Base-by-base conservation (phyloP, 2,329 filamentous ascomycete genomes). In the Trichoderma harzianum region DNA sequence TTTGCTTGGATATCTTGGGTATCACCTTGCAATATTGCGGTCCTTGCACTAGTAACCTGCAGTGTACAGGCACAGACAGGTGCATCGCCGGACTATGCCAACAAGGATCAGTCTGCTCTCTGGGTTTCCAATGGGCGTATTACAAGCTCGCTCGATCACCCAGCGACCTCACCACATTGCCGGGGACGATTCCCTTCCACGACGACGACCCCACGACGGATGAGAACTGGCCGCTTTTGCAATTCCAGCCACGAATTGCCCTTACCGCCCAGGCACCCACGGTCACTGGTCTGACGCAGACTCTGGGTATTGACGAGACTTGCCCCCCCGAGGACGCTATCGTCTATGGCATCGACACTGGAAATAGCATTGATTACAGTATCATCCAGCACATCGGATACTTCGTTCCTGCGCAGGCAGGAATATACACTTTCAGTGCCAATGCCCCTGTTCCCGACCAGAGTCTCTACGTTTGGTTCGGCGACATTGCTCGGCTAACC, bases 321-420 rank as follows among this genome's bases (percentile, higher is more conserved):
- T 70, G 60, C 4, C 21, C 39, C 39, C 30, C 43, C 3, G 58
- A 70, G 32, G 10, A 30, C 11, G 43, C 28, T 12, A 11, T 8
- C 3, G 24, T 64, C 3, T 70, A 70, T 18, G 32, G 24, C 11
- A 43, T 5, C 7, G 26, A 30, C 8, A 11, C 14, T 7, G 30
- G 39, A 6, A 16, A 12, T 3, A 2, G 32, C 24, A 32, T 64
- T 28, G 60, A 64, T n/a, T 70, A 70, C 24, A 63, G 21, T 26
- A 43, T 70, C 47, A 18, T 70, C 18, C 58, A 70, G 43, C 68
- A 70, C 12, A 39, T 64, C n/a, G 68, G 58, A 5, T 70, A 39
- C 18, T 70, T 70, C 26, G 30, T 53, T 26, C 68, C 68, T 6
- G 12, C 21, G 14, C 7, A 21, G 7, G 24, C 32, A 14, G 68